Evolutionary conservation across 1,284 basidiomycete genomes (phyloP).

Genomic region (Papiliotrema nemorosa): DNA sequence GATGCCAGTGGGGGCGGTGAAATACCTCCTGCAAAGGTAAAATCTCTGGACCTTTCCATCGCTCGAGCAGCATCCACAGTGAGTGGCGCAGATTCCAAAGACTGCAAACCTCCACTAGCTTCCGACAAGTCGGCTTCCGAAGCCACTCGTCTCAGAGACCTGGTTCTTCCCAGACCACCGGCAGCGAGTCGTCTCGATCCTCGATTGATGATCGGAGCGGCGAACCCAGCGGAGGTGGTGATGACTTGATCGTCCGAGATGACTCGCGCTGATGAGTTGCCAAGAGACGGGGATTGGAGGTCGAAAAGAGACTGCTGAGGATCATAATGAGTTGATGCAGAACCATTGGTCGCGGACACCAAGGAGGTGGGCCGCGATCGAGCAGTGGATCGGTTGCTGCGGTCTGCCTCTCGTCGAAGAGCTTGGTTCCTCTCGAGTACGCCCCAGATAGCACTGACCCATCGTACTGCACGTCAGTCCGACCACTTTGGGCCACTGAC

Average conservation of each 20-base stretch:
- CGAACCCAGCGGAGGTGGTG: conserved; percentile 36
- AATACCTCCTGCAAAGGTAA: conserved; percentile 37
- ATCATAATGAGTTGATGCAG: conserved; percentile 35
- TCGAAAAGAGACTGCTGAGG: neutral
- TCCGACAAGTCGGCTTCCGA: conserved; percentile 44
- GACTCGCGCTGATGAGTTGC: neutral
- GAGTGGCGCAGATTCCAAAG: conserved; percentile 14
- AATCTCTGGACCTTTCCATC: conserved; percentile 28
- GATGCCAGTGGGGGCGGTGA: conserved; percentile 22
- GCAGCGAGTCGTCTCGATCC: conserved; percentile 41
- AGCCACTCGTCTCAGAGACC: conserved; percentile 41
- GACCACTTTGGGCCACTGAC: no score
- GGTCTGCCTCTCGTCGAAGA: conserved; percentile 3
- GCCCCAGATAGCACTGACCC: conserved; percentile 82
- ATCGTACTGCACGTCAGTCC: conserved; percentile 58
- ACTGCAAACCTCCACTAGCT: neutral
- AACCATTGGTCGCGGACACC: conserved; percentile 28
- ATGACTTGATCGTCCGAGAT: conserved; percentile 42
- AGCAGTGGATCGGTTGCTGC: conserved; percentile 20
- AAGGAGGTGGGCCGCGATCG: conserved; percentile 16
- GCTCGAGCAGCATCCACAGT: conserved; percentile 24
- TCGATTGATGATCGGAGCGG: conserved; percentile 33
- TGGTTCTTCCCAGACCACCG: conserved; percentile 23
- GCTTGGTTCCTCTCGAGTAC: conserved; percentile 44
- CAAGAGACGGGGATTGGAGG: neutral